A percentile compares a stretch with the other conserved stretches of the same genome.
These are phyloP conservation scores for Penicillium desertorum DNA, from an alignment of 495 filamentous ascomycete species.

Conservation along the genomic window DNA sequence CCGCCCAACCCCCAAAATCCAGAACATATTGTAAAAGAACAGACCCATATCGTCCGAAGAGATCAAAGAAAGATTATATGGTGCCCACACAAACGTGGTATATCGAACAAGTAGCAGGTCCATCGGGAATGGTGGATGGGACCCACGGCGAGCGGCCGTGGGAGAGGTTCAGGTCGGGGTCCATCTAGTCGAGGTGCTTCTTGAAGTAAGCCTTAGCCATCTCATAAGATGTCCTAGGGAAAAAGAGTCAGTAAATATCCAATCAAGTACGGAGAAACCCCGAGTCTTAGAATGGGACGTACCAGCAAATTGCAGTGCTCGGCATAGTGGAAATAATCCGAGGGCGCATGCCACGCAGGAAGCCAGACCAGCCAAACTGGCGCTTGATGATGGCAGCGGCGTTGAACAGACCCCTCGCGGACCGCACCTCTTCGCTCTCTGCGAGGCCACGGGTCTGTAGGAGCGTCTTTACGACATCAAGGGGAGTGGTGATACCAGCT, in stretches of 20 bases:
- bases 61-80: conserved; percentile 18
- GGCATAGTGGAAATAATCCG: conserved; percentile 96
- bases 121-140: conserved; percentile 6
- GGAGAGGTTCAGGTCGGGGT: conserved; percentile 4
- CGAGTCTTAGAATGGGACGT: conserved; percentile 43
- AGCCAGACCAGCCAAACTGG: conserved; percentile 80
- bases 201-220: conserved; percentile 77
- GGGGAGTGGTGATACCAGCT: conserved; percentile 87
- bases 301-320: conserved; percentile 98
- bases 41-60: conserved; percentile 18
- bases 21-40: conserved; percentile 14
- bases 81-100: conserved; percentile 14
- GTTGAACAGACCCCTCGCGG: conserved; percentile 77
- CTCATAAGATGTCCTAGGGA: conserved; percentile 67
- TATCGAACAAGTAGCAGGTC: conserved; percentile 15
- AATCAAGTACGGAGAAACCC: neutral
- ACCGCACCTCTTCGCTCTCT: conserved; percentile 75
- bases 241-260: conserved; percentile 20
- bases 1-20: conserved; percentile 15
- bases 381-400: conserved; percentile 80
- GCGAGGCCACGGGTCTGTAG: conserved; percentile 88
- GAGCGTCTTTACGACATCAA: conserved; percentile 97
- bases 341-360: conserved; percentile 88
- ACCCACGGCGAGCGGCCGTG: conserved; percentile 17
- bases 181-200: conserved; percentile 34